Evolutionary conservation across 139 green algal species (phyloP).

Genomic region (Mychonastes homosphaera): DNA sequence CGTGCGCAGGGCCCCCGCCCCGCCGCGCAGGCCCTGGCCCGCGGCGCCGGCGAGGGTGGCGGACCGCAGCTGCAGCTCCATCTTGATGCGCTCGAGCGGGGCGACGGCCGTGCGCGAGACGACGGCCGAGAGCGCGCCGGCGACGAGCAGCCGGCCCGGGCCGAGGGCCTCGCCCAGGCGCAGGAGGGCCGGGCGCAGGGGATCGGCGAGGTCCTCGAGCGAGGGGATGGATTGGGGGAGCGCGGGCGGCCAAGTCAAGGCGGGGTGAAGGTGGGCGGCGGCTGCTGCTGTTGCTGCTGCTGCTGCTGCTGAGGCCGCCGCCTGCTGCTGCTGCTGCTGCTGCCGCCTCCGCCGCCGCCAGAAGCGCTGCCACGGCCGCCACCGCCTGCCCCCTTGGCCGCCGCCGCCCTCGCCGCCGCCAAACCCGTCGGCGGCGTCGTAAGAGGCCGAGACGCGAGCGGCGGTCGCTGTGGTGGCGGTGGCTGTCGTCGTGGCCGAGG

Average conservation of each 20-base stretch:
- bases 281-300: background rate
- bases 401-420: slow-evolving; percentile 1
- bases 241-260: background rate
- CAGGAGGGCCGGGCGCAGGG: background rate
- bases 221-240: background rate
- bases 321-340: background rate
- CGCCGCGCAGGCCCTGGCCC: background rate
- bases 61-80: slow-evolving; percentile 56
- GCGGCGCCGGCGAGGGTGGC: background rate
- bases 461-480: background rate
- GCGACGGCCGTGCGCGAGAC: slow-evolving; percentile 55
- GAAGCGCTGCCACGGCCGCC: background rate
- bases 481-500: background rate
- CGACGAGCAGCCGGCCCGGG: slow-evolving; percentile 25
- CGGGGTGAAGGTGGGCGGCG: background rate
- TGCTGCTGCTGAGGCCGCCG: background rate
- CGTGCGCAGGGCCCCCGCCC: background rate
- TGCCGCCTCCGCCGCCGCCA: background rate
- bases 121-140: slow-evolving; percentile 40
- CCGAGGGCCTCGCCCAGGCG: background rate
- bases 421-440: background rate
- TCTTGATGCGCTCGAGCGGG: slow-evolving; percentile 42
- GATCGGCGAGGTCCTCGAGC: background rate
- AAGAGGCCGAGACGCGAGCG: background rate
- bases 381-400: background rate